Percentiles rank a stretch among this genome's conserved stretches.
Evolutionary conservation across 176 grass and related monocot species (phyloP).

Genomic region (Oryza australiensis): DNA sequence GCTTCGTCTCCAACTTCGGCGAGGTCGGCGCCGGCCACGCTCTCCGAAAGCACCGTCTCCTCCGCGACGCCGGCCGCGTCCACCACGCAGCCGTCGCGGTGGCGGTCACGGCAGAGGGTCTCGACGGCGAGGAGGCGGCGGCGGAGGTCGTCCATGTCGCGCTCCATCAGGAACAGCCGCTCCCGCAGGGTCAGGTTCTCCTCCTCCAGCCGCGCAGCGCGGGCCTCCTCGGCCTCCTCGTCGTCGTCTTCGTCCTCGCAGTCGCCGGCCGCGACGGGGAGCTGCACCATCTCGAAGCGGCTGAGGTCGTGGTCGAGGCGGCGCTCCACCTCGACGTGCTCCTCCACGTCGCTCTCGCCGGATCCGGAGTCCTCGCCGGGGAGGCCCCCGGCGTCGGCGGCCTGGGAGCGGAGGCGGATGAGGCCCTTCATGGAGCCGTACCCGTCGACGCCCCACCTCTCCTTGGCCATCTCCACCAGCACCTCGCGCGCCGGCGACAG

Average conservation of each 20-base stretch:
- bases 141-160: slow-evolving; percentile 71
- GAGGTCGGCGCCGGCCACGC: neutral
- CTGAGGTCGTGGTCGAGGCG: slow-evolving; percentile 97
- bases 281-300: slow-evolving; percentile 97
- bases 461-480: slow-evolving; percentile 97
- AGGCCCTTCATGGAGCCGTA: slow-evolving; percentile 98
- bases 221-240: slow-evolving; percentile 49
- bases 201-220: slow-evolving; percentile 66
- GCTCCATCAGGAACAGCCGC: slow-evolving; percentile 82
- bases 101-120: slow-evolving; percentile 35
- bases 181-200: slow-evolving; percentile 79
- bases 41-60: slow-evolving; percentile 34
- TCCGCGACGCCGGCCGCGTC: slow-evolving; percentile 14
- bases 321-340: slow-evolving; percentile 91
- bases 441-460: slow-evolving; percentile 95
- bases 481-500: slow-evolving; percentile 87
- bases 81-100: slow-evolving; percentile 43
- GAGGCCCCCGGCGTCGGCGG: slow-evolving; percentile 34
- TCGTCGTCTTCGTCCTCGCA: slow-evolving; percentile 30
- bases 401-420: slow-evolving; percentile 72
- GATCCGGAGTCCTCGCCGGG: slow-evolving; percentile 62
- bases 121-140: slow-evolving; percentile 59
- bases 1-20: neutral
- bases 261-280: slow-evolving; percentile 24
- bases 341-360: slow-evolving; percentile 94